Percentiles rank a stretch among this genome's conserved stretches.
These are phyloP conservation scores for Physcomitrellopsis africana DNA, from an alignment of 225 moss, liverwort and hornwort species.

Conservation along the genomic window DNA sequence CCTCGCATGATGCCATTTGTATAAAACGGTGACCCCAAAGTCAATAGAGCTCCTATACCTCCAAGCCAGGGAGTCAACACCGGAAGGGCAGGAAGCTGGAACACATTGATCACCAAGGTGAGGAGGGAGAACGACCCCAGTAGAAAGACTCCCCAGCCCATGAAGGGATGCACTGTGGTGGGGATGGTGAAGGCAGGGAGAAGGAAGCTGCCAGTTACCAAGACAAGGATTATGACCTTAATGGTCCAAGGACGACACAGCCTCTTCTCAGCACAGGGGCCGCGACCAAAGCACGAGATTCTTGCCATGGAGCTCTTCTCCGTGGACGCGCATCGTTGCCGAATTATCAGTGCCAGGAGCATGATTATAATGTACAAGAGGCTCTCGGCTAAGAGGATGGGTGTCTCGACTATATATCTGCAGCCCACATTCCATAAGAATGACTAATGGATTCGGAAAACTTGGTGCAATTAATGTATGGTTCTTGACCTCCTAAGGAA, in stretches of 20 bases:
- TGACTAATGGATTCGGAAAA: neutral
- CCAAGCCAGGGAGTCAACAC: slow-evolving; percentile 82
- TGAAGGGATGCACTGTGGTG: slow-evolving; percentile 84
- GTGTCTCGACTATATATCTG: slow-evolving; percentile 79
- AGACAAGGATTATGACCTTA: slow-evolving; percentile 48
- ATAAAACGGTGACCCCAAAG: slow-evolving; percentile 74
- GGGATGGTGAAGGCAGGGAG: slow-evolving; percentile 74
- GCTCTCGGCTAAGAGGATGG: slow-evolving; percentile 66
- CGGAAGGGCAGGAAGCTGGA: slow-evolving; percentile 72
- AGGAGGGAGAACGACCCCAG: slow-evolving; percentile 79
- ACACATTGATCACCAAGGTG: slow-evolving; percentile 66
- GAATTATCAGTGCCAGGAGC: slow-evolving; percentile 65
- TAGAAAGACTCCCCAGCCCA: slow-evolving; percentile 87
- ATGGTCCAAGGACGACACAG: slow-evolving; percentile 48
- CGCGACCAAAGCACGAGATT: slow-evolving; percentile 68
- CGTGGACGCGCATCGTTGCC: slow-evolving; percentile 50
- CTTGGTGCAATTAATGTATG: neutral
- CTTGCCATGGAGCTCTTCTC: slow-evolving; percentile 66
- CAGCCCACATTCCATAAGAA: slow-evolving; percentile 14
- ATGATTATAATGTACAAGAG: slow-evolving; percentile 73
- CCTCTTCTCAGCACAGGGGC: slow-evolving; percentile 58
- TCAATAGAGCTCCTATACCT: slow-evolving; percentile 71
- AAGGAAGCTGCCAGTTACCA: slow-evolving; percentile 51
- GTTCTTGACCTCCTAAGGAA: neutral
- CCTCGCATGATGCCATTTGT: slow-evolving; percentile 73